Evolutionary conservation across 176 grass and related monocot species (phyloP).

Genomic region (Avena atlantica): DNA sequence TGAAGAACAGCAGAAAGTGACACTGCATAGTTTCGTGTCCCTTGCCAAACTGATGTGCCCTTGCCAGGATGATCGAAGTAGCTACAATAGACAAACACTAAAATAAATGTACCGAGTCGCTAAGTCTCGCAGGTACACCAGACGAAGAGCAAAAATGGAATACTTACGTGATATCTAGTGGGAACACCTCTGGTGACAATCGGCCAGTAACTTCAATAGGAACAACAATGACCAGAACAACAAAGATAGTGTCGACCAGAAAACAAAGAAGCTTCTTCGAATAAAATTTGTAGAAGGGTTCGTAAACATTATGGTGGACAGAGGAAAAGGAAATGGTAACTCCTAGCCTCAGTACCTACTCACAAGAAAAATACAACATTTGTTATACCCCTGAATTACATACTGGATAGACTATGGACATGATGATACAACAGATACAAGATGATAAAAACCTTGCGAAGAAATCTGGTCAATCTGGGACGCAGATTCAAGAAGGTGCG

Average conservation of each 20-base stretch:
- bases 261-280: slow-evolving; percentile 20
- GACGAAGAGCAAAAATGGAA: neutral
- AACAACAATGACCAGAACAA: slow-evolving; percentile 42
- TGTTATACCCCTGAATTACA: neutral
- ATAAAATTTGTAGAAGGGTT: slow-evolving; percentile 40
- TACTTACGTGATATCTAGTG: slow-evolving; percentile 45
- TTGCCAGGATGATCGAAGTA: slow-evolving; percentile 40
- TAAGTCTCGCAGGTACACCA: slow-evolving; percentile 10
- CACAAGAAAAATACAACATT: slow-evolving; percentile 16
- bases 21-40: slow-evolving; percentile 21
- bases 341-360: slow-evolving; percentile 36
- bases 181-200: slow-evolving; percentile 39
- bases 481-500: slow-evolving; percentile 28
- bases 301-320: slow-evolving; percentile 5
- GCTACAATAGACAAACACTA: slow-evolving; percentile 36
- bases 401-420: neutral
- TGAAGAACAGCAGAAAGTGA: slow-evolving; percentile 37
- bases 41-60: slow-evolving; percentile 38
- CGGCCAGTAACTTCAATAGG: slow-evolving; percentile 36
- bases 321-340: slow-evolving; percentile 1
- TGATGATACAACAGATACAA: neutral
- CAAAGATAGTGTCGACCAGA: slow-evolving; percentile 17
- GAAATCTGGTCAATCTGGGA: neutral
- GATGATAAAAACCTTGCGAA: slow-evolving; percentile 26
- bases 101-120: slow-evolving; percentile 8